These are phyloP conservation scores for Huntiella moniliformis DNA, from an alignment of 2,329 filamentous ascomycete species.

Conservation along the genomic window DNA sequence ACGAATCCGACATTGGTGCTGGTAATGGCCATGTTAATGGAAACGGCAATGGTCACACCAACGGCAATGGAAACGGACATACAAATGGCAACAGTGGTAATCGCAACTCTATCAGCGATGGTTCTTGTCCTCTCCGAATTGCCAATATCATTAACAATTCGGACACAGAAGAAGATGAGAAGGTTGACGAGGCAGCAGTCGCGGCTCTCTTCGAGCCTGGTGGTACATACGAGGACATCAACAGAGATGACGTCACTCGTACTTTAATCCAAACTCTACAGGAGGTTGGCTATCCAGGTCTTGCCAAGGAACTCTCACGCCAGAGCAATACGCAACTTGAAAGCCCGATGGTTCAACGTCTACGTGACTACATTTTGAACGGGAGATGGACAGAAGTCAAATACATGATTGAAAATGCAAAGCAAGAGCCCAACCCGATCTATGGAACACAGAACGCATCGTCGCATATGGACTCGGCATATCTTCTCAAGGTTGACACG, in stretches of 20 bases:
- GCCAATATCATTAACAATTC: conserved; percentile 10
- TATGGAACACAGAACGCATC: background rate
- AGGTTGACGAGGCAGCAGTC: no score
- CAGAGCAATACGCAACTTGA: conserved; percentile 83
- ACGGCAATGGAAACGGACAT: background rate
- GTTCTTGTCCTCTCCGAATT: conserved; percentile 2
- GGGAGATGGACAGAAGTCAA: conserved; percentile 82
- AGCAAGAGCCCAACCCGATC: background rate
- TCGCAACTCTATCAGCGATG: no score
- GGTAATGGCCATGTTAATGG: no score
- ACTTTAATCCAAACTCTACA: conserved; percentile 80
- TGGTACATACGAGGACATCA: conserved; percentile 15
- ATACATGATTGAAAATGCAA: conserved; percentile 45
- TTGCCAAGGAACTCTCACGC: conserved; percentile 53
- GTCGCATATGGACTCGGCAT: background rate
- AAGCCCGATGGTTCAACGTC: conserved; percentile 67
- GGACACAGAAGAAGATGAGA: background rate
- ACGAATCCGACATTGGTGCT: no score
- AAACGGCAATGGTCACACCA: background rate
- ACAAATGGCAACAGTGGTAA: no score
- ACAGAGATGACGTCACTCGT: conserved; percentile 80
- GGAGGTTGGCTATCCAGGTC: conserved; percentile 68
- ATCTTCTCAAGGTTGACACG: background rate
- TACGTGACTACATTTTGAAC: conserved; percentile 58
- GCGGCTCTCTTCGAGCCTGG: background rate